phyloP scores from a whole-genome alignment of 208 protist species.

The Trichomonas tenax region DNA sequence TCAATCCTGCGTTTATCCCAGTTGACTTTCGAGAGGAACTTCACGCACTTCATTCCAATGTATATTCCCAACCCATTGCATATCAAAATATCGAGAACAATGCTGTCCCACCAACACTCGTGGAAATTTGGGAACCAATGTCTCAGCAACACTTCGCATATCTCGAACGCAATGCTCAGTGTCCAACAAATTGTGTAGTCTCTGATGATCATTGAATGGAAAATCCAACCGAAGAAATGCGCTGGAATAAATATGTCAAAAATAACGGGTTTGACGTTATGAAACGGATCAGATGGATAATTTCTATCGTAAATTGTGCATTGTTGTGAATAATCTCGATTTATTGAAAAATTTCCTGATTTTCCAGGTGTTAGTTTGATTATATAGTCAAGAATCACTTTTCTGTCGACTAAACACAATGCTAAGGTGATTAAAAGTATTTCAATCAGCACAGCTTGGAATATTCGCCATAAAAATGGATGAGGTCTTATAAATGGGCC shows the following conservation, averaged over 20 bases:
- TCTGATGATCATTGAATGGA: constrained; percentile 31
- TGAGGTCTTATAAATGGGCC: neutral
- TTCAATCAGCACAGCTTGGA: neutral
- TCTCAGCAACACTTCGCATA: constrained; percentile 33
- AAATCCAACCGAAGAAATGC: constrained; percentile 41
- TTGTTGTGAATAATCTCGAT: constrained; percentile 12
- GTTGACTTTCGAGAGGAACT: constrained; percentile 21
- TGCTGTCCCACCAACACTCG: constrained; percentile 42
- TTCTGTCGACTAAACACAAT: neutral
- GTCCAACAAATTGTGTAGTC: constrained; percentile 26
- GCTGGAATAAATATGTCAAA: constrained; percentile 35
- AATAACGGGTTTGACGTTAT: constrained; percentile 18
- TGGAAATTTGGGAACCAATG: constrained; percentile 35
- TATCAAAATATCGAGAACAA: constrained; percentile 34
- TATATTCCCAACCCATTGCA: constrained; percentile 39
- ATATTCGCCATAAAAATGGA: constrained; percentile 24
- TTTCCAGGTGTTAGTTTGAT: neutral
- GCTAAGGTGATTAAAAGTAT: neutral
- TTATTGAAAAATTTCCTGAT: neutral
- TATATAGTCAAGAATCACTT: neutral
- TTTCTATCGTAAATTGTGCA: neutral
- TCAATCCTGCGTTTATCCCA: neutral
- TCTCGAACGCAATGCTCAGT: constrained; percentile 30
- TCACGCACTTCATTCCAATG: constrained; percentile 27
- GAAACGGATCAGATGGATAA: constrained; percentile 11